Percentiles rank a stretch among this genome's conserved stretches.
phyloP scores from a whole-genome alignment of 1,284 basidiomycete genomes.

The Sparassis latifolia region DNA sequence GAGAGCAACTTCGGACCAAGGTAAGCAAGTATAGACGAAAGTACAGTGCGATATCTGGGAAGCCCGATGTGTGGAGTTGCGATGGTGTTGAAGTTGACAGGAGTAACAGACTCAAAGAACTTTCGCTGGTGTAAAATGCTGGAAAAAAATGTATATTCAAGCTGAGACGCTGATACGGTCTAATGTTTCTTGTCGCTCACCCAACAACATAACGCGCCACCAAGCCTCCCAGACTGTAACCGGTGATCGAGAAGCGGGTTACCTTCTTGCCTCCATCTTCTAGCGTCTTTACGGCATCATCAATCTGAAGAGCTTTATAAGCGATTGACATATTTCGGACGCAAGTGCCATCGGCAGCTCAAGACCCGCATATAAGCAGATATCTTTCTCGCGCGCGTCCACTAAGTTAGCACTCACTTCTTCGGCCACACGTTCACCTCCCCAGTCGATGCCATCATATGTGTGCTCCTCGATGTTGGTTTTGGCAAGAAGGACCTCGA shows the following conservation, averaged over 20 bases:
- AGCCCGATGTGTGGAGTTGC: slow-evolving; percentile 80
- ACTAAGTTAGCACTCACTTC: slow-evolving; percentile 40
- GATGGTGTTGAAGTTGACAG: slow-evolving; percentile 77
- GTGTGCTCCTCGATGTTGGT: slow-evolving; percentile 47
- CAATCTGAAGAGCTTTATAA: slow-evolving; percentile 34
- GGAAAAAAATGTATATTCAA: background rate
- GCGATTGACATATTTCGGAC: slow-evolving; percentile 4
- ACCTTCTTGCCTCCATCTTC: slow-evolving; percentile 49
- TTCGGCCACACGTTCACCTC: slow-evolving; percentile 53
- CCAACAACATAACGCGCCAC: slow-evolving; percentile 75
- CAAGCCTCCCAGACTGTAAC: slow-evolving; percentile 80
- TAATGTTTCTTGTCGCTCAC: slow-evolving; percentile 26
- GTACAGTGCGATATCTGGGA: slow-evolving; percentile 49
- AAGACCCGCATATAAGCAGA: background rate
- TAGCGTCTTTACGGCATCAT: slow-evolving; percentile 44
- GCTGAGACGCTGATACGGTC: background rate
- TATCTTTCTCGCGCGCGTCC: too few relatives aligned
- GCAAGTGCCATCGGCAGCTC: background rate
- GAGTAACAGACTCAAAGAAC: slow-evolving; percentile 63
- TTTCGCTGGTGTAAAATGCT: slow-evolving; percentile 60
- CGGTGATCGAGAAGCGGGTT: slow-evolving; percentile 63
- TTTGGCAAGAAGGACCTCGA: slow-evolving; percentile 39
- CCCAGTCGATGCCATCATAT: slow-evolving; percentile 63
- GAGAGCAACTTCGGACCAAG: slow-evolving; percentile 76
- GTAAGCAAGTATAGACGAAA: slow-evolving; percentile 50